Evolutionary conservation across 177 flowering plant species (phyloP), one percentile per base, ranked within the genome.

Genomic region (Telopea speciosissima): DNA sequence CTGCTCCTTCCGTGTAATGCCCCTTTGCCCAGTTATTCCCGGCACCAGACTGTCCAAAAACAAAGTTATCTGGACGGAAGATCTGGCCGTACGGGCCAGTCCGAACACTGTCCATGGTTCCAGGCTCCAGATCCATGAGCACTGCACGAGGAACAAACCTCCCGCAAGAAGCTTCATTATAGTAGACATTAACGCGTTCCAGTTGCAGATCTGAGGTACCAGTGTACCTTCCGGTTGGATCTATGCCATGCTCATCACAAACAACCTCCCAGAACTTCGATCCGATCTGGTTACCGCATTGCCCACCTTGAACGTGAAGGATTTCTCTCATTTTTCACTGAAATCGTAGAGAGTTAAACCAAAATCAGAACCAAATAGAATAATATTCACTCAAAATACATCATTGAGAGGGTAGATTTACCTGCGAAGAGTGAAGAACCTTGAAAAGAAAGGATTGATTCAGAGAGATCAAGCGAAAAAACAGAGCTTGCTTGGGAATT

Each of bases 261-360:
- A 85, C 85, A 54, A 85, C 88, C 60, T 85, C 86, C 88, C 86
- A 85, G 63, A 85, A 85, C 79, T 85, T 83, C 44, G 87, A 82
- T 60, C 89, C 89, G 54, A 85, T 85, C 81, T 85, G 89, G 85
- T 85, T 85, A 0, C 87, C 89, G 40, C 89, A 85, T 54, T 85
- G 87, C 28, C 87, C 89, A 40, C 88, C 88, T 62, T 85, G 88
- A 71, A 85, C 74, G 64, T 85, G 88, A 62, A 85, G 88, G 81
- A 85, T 83, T 76, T 83, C 86, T 69, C 89, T 85, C 85, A 85
- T 85, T 71, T 28, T 81, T 83, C 61, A 78, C 76, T 68, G 65
- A 70, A 73, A 65, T 70, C 63, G 33, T 4, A 56, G 24, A 65
- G 40, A 4, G 9, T 45, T n/a, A 23, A 64, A 69, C 21, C 8